Conservation (phyloP, 176 grass and related monocot genomes). For the Alopecurus myosuroides region DNA sequence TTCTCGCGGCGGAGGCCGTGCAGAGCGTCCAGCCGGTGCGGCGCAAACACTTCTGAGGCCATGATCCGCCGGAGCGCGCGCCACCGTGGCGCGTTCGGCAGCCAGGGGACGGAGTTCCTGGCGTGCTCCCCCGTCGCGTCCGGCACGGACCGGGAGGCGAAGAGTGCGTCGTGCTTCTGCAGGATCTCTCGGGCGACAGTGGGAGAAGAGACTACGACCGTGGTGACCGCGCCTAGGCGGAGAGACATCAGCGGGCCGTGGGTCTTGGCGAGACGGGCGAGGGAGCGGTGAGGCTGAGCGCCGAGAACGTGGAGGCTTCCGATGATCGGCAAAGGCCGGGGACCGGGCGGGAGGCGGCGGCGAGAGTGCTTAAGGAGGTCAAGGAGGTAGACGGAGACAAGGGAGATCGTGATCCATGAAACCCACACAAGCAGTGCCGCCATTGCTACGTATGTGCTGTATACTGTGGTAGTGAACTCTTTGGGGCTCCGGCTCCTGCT, state of each 20-base stretch:
- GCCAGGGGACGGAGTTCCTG: not conserved
- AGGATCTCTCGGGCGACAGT: constrained; percentile 19
- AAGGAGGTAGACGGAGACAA: not conserved
- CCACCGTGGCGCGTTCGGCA: not conserved
- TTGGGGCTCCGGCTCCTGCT: too few species aligned
- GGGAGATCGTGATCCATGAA: constrained; percentile 1
- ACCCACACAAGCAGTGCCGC: not conserved
- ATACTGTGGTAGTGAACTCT: too few species aligned
- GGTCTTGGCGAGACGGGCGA: constrained; percentile 11
- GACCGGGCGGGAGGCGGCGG: constrained; percentile 4
- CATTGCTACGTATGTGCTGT: too few species aligned
- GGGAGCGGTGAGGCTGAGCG: constrained; percentile 19
- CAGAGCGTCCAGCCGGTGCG: constrained; percentile 12
- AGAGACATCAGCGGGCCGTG: constrained; percentile 30
- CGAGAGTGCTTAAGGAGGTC: not conserved
- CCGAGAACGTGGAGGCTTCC: constrained; percentile 27
- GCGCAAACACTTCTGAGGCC: constrained; percentile 23
- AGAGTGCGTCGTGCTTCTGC: constrained; percentile 31
- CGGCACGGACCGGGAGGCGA: not conserved
- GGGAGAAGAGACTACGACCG: constrained; percentile 16
- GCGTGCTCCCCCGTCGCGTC: not conserved
- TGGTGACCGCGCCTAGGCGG: constrained; percentile 28
- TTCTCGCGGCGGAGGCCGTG: not conserved
- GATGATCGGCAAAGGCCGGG: constrained; percentile 7
- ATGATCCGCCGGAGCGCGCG: constrained; percentile 22